phyloP scores from a whole-genome alignment of 2,329 filamentous ascomycete species.

The Colletotrichum tabaci region DNA sequence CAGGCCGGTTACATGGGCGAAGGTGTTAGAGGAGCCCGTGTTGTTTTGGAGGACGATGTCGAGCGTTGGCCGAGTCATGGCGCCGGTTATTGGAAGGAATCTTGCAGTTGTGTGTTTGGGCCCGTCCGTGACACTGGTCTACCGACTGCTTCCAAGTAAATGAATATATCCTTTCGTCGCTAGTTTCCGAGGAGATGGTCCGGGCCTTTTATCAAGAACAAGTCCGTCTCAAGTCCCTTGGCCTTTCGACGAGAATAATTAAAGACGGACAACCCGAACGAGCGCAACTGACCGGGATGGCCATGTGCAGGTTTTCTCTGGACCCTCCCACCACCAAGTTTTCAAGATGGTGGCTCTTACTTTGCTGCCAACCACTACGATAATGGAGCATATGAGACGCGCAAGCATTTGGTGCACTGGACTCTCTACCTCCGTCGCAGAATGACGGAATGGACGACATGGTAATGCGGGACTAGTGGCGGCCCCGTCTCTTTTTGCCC shows the following conservation, averaged over 20 bases:
- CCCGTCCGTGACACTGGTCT: neutral
- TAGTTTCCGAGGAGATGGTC: neutral
- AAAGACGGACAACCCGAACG: neutral
- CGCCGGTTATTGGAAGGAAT: constrained; percentile 16
- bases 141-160: neutral
- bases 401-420: constrained; percentile 27
- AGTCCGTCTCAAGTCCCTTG: neutral
- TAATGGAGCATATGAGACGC: neutral
- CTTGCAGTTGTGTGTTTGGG: neutral
- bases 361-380: neutral
- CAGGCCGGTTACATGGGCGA: constrained; percentile 80
- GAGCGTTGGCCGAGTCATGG: constrained; percentile 60
- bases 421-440: constrained; percentile 13
- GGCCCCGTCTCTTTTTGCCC: constrained; percentile 8
- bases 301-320: constrained; percentile 26
- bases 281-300: constrained; percentile 16
- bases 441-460: constrained; percentile 34
- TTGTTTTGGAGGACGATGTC: constrained; percentile 77
- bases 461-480: constrained; percentile 18
- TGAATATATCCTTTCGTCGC: too few relatives aligned
- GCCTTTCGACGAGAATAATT: neutral
- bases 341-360: constrained; percentile 7
- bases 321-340: constrained; percentile 14
- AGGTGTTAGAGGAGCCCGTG: constrained; percentile 72
- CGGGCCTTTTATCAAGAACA: constrained; percentile 12